These are phyloP conservation scores for Verbascum thapsus DNA, from an alignment of 257 asterid species.

Conservation along the genomic window DNA sequence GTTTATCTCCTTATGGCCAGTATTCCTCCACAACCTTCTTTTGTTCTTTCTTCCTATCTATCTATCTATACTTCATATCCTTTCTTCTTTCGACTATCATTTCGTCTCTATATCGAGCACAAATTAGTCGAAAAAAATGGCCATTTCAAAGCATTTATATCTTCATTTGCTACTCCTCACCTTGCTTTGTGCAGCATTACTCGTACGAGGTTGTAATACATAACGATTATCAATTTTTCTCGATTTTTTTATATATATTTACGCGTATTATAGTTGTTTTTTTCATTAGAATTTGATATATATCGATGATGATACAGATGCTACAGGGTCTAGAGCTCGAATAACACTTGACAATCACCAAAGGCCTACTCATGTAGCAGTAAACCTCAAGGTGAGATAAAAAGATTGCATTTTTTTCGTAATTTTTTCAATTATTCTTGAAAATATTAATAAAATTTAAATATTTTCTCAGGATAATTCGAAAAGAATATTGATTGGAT, in stretches of 20 bases:
- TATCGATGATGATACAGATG: slow-evolving; percentile 36
- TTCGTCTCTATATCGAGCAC: slow-evolving; percentile 25
- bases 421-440: too few species aligned
- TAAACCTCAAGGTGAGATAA: slow-evolving; percentile 39
- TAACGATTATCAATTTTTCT: neutral
- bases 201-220: slow-evolving; percentile 48
- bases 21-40: slow-evolving; percentile 49
- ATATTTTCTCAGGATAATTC: slow-evolving; percentile 32
- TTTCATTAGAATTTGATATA: too few species aligned
- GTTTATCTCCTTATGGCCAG: slow-evolving; percentile 65
- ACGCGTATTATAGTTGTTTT: too few species aligned
- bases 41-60: slow-evolving; percentile 38
- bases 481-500: slow-evolving; percentile 70
- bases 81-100: slow-evolving; percentile 28
- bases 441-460: too few species aligned
- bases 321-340: slow-evolving; percentile 54
- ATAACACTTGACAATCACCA: slow-evolving; percentile 33
- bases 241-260: too few species aligned
- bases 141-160: slow-evolving; percentile 26
- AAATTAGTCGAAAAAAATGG: slow-evolving; percentile 38
- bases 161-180: slow-evolving; percentile 43
- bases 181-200: slow-evolving; percentile 38
- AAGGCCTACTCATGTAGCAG: too few species aligned
- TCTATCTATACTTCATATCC: slow-evolving; percentile 30
- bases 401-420: too few species aligned